Evolutionary conservation across 352 stramenopile genomes (phyloP), one percentile per base, ranked within the genome.

Genomic region (Globisporangium parvum): DNA sequence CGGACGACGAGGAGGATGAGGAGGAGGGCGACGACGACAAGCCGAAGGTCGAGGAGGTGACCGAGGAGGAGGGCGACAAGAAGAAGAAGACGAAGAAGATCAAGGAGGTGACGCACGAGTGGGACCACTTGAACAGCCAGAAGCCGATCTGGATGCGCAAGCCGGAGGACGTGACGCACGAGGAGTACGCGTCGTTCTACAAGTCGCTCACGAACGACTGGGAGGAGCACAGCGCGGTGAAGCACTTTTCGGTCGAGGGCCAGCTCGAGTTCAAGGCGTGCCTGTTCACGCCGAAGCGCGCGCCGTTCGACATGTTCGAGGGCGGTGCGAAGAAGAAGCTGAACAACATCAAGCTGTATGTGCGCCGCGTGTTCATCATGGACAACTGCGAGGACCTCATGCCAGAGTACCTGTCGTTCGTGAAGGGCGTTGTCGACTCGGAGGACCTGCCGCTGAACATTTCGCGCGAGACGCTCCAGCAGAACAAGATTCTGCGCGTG

Each of bases 81-180:
- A 98, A 98, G 79, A 96, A 98, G 73, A 99, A 99, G 80, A 99
- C 83, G 21, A 97, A 96, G 82, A 97, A 94, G 80, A 89, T 97
- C 60, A 96, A 97, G 82, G 93, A 98, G 67, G 97, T 99, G 60
- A 98, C 91, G 44, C 95, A 99, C 77, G 96, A 99, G 64, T 99
- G 97, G 97, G 84, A 99, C 73, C 93, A 99, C 78, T 77, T 99
- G 46, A 99, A 99, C 90, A 96, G 95, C 70, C 96, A 98, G 82
- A 99, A 99, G 86, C 97, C 97, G 31, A 98, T 99, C 70, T 99
- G 97, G 97, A 99, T 99, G 96, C 95, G 97, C 66, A 99, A 99
- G 80, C 84, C 96, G 0, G 96, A 99, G 60, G 97, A 99, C 63
- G 95, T 99, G 60, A 99, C 97, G 45, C 90, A 98, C 69, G 97